Conservation (phyloP, 2,329 filamentous ascomycete species). For the Coleophoma cylindrospora region DNA sequence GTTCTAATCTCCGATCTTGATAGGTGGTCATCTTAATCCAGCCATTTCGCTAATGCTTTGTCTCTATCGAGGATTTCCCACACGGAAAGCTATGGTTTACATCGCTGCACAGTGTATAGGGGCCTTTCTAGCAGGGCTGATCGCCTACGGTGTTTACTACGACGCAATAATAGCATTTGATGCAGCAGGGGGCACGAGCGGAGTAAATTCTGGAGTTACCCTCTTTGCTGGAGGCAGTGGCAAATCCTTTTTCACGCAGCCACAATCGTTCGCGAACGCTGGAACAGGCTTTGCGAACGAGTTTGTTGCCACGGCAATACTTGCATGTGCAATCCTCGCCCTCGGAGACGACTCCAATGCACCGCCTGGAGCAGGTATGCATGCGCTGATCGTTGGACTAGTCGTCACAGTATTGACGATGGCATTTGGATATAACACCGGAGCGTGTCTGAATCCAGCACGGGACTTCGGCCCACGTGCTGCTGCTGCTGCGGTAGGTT, state of each 20-base stretch:
- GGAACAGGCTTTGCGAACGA: conserved; percentile 38
- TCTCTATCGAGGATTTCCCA: conserved; percentile 12
- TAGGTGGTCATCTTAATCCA: conserved; percentile 12
- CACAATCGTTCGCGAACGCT: conserved; percentile 2
- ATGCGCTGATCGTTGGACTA: conserved; percentile 39
- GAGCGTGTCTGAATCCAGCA: conserved; percentile 38
- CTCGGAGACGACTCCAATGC: conserved; percentile 37
- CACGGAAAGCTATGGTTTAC: conserved; percentile 9
- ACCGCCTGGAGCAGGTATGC: conserved; percentile 40
- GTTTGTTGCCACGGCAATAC: conserved; percentile 34
- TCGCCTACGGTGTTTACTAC: conserved; percentile 8
- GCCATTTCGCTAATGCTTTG: conserved; percentile 9
- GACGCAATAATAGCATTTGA: conserved; percentile 7
- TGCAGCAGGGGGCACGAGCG: neutral
- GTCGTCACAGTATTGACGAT: conserved; percentile 27
- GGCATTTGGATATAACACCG: conserved; percentile 37
- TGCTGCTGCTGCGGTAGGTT: conserved; percentile 36
- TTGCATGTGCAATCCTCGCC: conserved; percentile 33
- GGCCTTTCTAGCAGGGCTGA: conserved; percentile 8
- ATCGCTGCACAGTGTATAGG: conserved; percentile 11
- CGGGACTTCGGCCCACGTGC: conserved; percentile 42
- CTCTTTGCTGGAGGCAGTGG: conserved; percentile 2
- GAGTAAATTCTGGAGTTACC: neutral
- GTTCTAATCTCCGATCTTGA: no score
- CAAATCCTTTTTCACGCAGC: conserved; percentile 5